These are phyloP conservation scores for Exophiala lecanii-corni DNA, from an alignment of 2,329 filamentous ascomycete species.

Conservation along the genomic window DNA sequence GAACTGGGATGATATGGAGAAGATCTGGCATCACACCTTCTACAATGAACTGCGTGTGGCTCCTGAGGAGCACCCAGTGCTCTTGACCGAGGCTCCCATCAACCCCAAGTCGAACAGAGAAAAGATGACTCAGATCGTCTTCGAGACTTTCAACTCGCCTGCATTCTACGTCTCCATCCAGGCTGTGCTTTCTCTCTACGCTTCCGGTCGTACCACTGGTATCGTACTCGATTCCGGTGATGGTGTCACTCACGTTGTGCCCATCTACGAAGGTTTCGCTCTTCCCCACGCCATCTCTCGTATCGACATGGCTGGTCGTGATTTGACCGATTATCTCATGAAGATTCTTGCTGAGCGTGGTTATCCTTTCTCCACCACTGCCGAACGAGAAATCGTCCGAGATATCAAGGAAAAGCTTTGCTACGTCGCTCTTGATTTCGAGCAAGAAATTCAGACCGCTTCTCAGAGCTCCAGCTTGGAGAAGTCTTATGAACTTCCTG, in stretches of 20 bases:
- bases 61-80: constrained; percentile 98
- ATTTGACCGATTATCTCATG: constrained; percentile 99
- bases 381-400: constrained; percentile 99
- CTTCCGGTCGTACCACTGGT: constrained; percentile 99
- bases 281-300: constrained; percentile 99
- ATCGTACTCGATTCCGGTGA: constrained; percentile 99
- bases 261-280: constrained; percentile 99
- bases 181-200: constrained; percentile 98
- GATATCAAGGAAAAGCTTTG: constrained; percentile 99
- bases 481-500: constrained; percentile 99
- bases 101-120: constrained; percentile 99
- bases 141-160: constrained; percentile 99
- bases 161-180: constrained; percentile 99
- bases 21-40: constrained; percentile 99
- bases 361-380: constrained; percentile 99
- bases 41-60: constrained; percentile 99
- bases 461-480: constrained; percentile 97
- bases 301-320: constrained; percentile 99
- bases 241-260: constrained; percentile 99
- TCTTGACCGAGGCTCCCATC: constrained; percentile 98
- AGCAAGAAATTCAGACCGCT: constrained; percentile 99
- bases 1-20: constrained; percentile 99
- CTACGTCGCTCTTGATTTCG: constrained; percentile 99
- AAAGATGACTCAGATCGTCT: constrained; percentile 99
- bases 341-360: constrained; percentile 99